A percentile compares a stretch with the other conserved stretches of the same genome.
phyloP scores from a whole-genome alignment of 108 stramenopile genomes.

The Schizochytrium sp. region DNA sequence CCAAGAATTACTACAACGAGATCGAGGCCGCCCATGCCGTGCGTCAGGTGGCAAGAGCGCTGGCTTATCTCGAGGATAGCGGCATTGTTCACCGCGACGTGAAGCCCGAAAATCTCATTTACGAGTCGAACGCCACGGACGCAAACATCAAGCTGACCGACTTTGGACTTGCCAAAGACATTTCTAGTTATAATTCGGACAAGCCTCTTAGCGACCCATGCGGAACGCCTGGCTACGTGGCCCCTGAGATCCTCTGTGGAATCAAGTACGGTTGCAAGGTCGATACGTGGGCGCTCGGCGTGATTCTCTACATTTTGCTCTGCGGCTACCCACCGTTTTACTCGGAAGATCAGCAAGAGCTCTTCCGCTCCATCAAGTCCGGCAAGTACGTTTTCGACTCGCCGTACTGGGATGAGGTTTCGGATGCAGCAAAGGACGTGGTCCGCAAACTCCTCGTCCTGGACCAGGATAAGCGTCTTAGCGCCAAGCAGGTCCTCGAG shows the following conservation, averaged over 20 bases:
- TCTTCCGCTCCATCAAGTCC: slow-evolving; percentile 37
- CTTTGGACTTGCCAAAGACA: slow-evolving; percentile 79
- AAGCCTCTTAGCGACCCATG: slow-evolving; percentile 67
- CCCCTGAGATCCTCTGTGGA: slow-evolving; percentile 83
- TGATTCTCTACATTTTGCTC: slow-evolving; percentile 80
- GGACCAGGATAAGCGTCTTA: slow-evolving; percentile 55
- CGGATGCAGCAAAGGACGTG: slow-evolving; percentile 51
- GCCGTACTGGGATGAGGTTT: slow-evolving; percentile 51
- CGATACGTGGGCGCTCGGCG: slow-evolving; percentile 91
- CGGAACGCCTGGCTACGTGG: slow-evolving; percentile 89
- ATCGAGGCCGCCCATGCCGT: slow-evolving; percentile 81
- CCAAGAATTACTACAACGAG: slow-evolving; percentile 84
- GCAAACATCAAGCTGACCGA: slow-evolving; percentile 73
- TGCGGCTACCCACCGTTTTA: slow-evolving; percentile 83
- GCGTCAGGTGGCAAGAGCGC: slow-evolving; percentile 65
- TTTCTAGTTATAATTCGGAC: slow-evolving; percentile 51
- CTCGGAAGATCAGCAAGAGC: slow-evolving; percentile 53
- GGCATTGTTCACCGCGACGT: slow-evolving; percentile 76
- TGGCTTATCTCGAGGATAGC: slow-evolving; percentile 70
- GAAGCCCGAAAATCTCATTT: slow-evolving; percentile 80
- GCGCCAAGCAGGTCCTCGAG: slow-evolving; percentile 56
- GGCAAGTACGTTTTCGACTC: slow-evolving; percentile 48
- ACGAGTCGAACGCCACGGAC: slow-evolving; percentile 57
- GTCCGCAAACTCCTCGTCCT: slow-evolving; percentile 47
- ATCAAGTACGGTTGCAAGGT: slow-evolving; percentile 70